Base-by-base conservation (phyloP, 148 eudicot species). In the Agrostemma githago region DNA sequence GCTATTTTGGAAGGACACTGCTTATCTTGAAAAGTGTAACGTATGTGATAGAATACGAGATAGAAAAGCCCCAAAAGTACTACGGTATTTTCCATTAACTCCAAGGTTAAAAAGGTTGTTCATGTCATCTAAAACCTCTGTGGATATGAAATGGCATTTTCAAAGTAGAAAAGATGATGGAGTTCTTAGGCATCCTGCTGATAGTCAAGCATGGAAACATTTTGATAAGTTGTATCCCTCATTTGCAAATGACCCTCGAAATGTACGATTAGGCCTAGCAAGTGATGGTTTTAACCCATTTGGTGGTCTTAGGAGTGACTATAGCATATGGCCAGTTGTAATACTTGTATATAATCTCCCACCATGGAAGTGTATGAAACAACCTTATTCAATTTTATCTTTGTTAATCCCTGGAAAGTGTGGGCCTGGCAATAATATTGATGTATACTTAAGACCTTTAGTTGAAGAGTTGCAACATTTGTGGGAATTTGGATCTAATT, bases 381-480 rank as follows among this genome's bases (percentile, higher is more conserved):
- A 83, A 79, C 21, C 62, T 79, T 83, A 21, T 34, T 40, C 21
- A 6, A 77, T 80, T 1, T 15, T 80, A 21, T 80, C 81, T 10
- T 57, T 80, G 41, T 51, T 83, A 3, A 79, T 79, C 37, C 75
- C 68, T 11, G 60, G 78, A 4, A 43, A 72, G 17, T 48, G 16
- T 17, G 51, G 59, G 3, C 78, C 80, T 6, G 75, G 82, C 40
- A 62, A 59, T 72, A 59, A 72, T 17, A 72, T 72, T 72, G 51
- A 71, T 71, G 37, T 71, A 3, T 71, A 16, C 12, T 64, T 76
- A 15, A 14, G 70, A 58, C 78, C 78, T 0, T 19, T 83, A 5
- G 40, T 80, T 6, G 73, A 80, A 10, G 77, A 83, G n/a, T 62
- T 77, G 74, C 75, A 16, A 5, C 69, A 12, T 15, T 70, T 26